These are phyloP conservation scores for Volvox reticuliferus DNA, from an alignment of 139 green algal species.

Conservation along the genomic window DNA sequence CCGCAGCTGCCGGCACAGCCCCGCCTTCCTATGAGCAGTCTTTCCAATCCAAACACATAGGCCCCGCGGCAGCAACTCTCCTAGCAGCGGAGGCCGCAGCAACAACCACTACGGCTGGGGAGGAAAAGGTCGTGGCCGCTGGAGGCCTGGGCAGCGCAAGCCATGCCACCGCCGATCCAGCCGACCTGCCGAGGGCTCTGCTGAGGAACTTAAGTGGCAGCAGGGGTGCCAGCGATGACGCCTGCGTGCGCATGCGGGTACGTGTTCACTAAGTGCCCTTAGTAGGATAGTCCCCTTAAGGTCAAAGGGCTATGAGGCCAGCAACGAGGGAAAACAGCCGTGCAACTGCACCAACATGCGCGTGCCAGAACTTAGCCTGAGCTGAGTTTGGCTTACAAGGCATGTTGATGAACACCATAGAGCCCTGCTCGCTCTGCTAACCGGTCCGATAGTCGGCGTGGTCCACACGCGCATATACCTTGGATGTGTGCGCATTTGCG, in stretches of 20 bases:
- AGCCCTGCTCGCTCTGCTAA: too few relatives aligned
- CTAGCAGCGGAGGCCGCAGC: background rate
- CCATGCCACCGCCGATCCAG: background rate
- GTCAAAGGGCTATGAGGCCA: too few relatives aligned
- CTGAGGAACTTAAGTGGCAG: background rate
- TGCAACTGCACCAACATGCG: too few relatives aligned
- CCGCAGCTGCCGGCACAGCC: background rate
- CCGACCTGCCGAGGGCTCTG: background rate
- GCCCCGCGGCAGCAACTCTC: background rate
- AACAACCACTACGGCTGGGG: background rate
- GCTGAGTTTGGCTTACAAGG: too few relatives aligned
- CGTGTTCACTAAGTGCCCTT: background rate
- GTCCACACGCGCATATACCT: too few relatives aligned
- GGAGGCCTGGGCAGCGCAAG: background rate
- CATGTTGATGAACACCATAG: too few relatives aligned
- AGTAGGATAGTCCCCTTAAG: too few relatives aligned
- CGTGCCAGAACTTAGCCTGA: too few relatives aligned
- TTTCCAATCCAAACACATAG: background rate
- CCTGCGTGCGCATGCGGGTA: constrained; percentile 6
- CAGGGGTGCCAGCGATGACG: constrained; percentile 11
- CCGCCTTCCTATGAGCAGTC: constrained; percentile 37
- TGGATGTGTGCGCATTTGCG: too few relatives aligned
- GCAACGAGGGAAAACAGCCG: too few relatives aligned
- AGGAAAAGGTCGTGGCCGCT: background rate
- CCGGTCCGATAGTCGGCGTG: too few relatives aligned